These are phyloP conservation scores for Phytopythium vexans DNA, from an alignment of 352 stramenopile genomes.

Conservation along the genomic window DNA sequence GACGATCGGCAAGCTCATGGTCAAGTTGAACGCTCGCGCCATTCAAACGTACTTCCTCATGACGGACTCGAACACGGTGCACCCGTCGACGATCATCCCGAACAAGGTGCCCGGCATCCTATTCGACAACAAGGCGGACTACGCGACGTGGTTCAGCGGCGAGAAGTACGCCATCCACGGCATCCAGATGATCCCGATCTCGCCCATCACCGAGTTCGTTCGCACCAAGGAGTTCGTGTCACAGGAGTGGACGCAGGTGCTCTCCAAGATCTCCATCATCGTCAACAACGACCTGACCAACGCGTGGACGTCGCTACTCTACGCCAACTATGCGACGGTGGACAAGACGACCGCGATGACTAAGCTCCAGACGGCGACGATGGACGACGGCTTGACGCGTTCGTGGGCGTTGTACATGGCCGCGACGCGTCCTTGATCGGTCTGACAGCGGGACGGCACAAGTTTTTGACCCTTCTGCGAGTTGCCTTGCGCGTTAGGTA, in stretches of 20 bases:
- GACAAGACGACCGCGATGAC: slow-evolving; percentile 43
- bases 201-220: slow-evolving; percentile 54
- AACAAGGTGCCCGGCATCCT: slow-evolving; percentile 76
- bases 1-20: slow-evolving; percentile 40
- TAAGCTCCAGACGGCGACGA: slow-evolving; percentile 50
- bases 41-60: slow-evolving; percentile 52
- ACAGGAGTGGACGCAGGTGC: slow-evolving; percentile 48
- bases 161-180: slow-evolving; percentile 75
- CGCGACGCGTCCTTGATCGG: slow-evolving; percentile 33
- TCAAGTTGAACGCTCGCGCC: slow-evolving; percentile 40
- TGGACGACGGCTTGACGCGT: slow-evolving; percentile 73
- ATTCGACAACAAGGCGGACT: slow-evolving; percentile 75
- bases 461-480: too few relatives aligned
- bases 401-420: slow-evolving; percentile 81
- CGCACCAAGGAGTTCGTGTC: slow-evolving; percentile 45
- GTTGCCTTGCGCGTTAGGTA: too few relatives aligned
- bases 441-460: too few relatives aligned
- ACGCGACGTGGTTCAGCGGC: slow-evolving; percentile 68
- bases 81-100: slow-evolving; percentile 31
- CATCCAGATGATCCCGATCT: slow-evolving; percentile 77
- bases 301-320: slow-evolving; percentile 76
- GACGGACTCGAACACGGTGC: slow-evolving; percentile 34
- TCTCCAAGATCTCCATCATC: slow-evolving; percentile 36
- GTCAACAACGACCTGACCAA: slow-evolving; percentile 37
- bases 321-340: slow-evolving; percentile 74